Evolutionary conservation across 2,329 filamentous ascomycete species (phyloP).

Genomic region (Hymenoscyphus linearis): DNA sequence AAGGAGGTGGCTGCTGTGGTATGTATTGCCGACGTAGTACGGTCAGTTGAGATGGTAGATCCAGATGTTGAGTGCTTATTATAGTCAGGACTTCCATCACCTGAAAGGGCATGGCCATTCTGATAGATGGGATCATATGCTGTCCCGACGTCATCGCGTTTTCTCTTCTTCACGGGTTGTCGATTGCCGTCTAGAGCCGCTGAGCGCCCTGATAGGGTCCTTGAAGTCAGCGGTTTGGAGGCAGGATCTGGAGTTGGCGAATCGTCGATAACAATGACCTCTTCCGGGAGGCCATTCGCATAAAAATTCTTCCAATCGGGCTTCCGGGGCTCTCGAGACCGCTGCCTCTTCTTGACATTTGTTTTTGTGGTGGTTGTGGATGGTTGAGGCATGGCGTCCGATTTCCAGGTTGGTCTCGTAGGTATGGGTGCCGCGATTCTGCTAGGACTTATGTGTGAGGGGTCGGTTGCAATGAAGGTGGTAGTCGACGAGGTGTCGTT

Average conservation of each 20-base stretch:
- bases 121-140: slow-evolving; percentile 69
- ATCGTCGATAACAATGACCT: slow-evolving; percentile 78
- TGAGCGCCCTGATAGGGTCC: slow-evolving; percentile 29
- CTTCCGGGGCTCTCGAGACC: slow-evolving; percentile 42
- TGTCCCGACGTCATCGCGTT: slow-evolving; percentile 47
- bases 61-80: slow-evolving; percentile 60
- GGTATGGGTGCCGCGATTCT: slow-evolving; percentile 20
- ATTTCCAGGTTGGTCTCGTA: slow-evolving; percentile 26
- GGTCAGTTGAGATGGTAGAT: slow-evolving; percentile 74
- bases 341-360: slow-evolving; percentile 36
- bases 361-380: slow-evolving; percentile 25
- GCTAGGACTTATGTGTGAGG: slow-evolving; percentile 21
- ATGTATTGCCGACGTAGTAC: slow-evolving; percentile 73
- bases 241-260: slow-evolving; percentile 46
- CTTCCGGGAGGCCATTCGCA: slow-evolving; percentile 75
- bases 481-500: slow-evolving; percentile 26
- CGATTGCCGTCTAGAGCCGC: slow-evolving; percentile 35
- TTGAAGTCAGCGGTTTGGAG: slow-evolving; percentile 35
- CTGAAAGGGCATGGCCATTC: slow-evolving; percentile 60
- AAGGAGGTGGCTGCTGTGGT: slow-evolving; percentile 88
- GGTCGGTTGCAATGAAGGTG: slow-evolving; percentile 22
- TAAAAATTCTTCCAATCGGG: slow-evolving; percentile 80
- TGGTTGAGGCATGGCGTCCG: slow-evolving; percentile 34
- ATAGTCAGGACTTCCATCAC: slow-evolving; percentile 66
- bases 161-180: slow-evolving; percentile 71